Percentiles rank a stretch among this genome's conserved stretches.
These are phyloP conservation scores for Quercus phellos DNA, from an alignment of 331 rosid species.

Conservation along the genomic window DNA sequence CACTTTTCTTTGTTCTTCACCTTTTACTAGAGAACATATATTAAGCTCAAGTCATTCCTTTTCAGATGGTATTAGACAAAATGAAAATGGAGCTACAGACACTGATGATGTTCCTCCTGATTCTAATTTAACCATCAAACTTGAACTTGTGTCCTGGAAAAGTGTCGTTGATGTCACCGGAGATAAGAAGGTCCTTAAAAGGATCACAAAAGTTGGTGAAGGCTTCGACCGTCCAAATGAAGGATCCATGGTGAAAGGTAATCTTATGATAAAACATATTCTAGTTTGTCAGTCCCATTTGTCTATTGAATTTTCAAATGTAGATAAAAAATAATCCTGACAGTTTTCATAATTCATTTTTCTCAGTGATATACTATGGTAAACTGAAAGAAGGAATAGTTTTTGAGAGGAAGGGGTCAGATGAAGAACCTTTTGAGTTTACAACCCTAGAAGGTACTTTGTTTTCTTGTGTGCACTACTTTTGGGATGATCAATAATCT, in stretches of 20 bases:
- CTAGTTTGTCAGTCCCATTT: no score
- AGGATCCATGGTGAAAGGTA: conserved; percentile 61
- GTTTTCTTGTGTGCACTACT: conserved; percentile 8
- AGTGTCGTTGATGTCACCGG: conserved; percentile 42
- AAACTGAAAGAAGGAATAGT: conserved; percentile 47
- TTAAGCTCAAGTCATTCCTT: background rate
- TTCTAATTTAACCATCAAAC: conserved; percentile 25
- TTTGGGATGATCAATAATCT: background rate
- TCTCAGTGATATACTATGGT: conserved; percentile 41
- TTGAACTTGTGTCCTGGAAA: conserved; percentile 64
- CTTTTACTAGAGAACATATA: background rate
- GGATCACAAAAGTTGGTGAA: conserved; percentile 41
- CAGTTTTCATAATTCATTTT: conserved; percentile 14
- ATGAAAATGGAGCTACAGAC: conserved; percentile 14
- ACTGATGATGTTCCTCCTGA: conserved; percentile 14
- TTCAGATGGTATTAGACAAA: conserved; percentile 41
- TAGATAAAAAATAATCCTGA: background rate
- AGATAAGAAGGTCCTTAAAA: conserved; percentile 51
- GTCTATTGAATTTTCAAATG: background rate
- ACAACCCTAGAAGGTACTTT: conserved; percentile 45
- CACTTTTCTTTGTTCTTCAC: background rate
- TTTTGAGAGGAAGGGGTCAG: conserved; percentile 50
- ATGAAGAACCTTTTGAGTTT: conserved; percentile 56
- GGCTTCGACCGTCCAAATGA: conserved; percentile 58
- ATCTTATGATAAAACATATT: background rate